These are phyloP conservation scores for Colletotrichum magnum DNA, from an alignment of 2,329 filamentous ascomycete species.

Conservation along the genomic window DNA sequence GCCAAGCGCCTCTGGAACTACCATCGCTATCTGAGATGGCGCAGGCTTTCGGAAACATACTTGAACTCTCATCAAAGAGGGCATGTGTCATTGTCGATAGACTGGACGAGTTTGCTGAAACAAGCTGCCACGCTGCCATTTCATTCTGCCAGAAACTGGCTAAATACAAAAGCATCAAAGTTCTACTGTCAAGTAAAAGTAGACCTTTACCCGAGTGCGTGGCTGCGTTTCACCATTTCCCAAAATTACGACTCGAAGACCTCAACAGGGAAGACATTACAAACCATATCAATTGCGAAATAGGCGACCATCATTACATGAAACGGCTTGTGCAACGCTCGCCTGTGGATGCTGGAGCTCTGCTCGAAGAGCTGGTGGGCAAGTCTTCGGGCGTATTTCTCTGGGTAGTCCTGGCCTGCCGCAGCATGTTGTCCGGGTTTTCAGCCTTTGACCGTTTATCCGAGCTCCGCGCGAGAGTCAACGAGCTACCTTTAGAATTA, in stretches of 20 bases:
- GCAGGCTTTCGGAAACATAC: background rate
- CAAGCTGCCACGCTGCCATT: background rate
- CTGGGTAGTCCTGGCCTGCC: background rate
- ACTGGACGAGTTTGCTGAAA: background rate
- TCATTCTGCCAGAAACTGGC: background rate
- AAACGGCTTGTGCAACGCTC: background rate
- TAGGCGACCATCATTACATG: background rate
- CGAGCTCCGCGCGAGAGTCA: background rate
- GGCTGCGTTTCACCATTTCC: background rate
- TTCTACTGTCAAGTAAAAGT: background rate
- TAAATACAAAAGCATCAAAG: background rate
- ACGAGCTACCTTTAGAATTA: background rate
- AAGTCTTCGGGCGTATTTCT: too few species aligned
- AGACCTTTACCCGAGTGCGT: slow-evolving; percentile 1
- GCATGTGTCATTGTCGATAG: background rate
- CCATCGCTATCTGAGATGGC: background rate
- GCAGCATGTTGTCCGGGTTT: background rate
- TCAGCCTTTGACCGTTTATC: background rate
- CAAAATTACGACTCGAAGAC: background rate
- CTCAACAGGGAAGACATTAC: background rate
- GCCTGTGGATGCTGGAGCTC: too few species aligned
- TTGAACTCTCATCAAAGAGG: background rate
- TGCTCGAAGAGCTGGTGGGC: too few species aligned
- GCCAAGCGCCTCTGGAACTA: background rate
- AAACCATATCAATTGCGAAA: background rate